These are phyloP conservation scores for Aspergillus ibericus DNA, from an alignment of 2,329 filamentous ascomycete species.

Conservation along the genomic window DNA sequence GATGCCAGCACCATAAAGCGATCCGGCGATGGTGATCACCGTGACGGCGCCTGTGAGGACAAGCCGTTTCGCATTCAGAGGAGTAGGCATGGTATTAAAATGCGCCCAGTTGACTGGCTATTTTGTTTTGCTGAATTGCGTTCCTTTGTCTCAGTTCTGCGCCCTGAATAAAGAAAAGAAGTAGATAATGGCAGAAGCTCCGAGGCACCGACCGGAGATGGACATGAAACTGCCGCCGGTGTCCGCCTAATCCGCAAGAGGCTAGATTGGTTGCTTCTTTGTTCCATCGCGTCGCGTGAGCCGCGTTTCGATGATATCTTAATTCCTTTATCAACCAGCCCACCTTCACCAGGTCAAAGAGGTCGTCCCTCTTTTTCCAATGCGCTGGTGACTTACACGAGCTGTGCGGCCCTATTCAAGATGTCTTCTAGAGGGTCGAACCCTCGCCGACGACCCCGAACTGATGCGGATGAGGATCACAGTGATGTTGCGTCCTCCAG, in stretches of 20 bases:
- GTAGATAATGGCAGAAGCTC: background rate
- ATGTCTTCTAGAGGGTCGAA: constrained; percentile 31
- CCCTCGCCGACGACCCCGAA: constrained; percentile 31
- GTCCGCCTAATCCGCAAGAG: background rate
- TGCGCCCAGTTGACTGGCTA: background rate
- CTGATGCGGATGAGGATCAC: constrained; percentile 26
- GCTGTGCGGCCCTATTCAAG: constrained; percentile 9
- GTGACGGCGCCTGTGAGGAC: constrained; percentile 57
- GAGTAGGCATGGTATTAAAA: constrained; percentile 25
- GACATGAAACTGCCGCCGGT: background rate
- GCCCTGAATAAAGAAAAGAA: background rate
- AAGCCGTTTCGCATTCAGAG: constrained; percentile 48
- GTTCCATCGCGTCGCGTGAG: constrained; percentile 4
- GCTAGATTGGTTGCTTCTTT: background rate
- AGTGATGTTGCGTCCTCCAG: constrained; percentile 17
- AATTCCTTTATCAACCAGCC: background rate
- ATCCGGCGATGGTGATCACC: constrained; percentile 57
- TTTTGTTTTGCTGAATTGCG: background rate
- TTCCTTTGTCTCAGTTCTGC: background rate
- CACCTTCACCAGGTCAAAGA: too few species aligned
- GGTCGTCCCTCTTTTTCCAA: background rate
- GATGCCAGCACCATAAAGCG: constrained; percentile 60
- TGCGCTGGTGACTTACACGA: background rate
- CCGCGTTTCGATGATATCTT: background rate
- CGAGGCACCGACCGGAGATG: background rate